Evolutionary conservation across 2,329 filamentous ascomycete species (phyloP), one percentile per base, ranked within the genome.

Genomic region (Stagonosporopsis tanaceti): DNA sequence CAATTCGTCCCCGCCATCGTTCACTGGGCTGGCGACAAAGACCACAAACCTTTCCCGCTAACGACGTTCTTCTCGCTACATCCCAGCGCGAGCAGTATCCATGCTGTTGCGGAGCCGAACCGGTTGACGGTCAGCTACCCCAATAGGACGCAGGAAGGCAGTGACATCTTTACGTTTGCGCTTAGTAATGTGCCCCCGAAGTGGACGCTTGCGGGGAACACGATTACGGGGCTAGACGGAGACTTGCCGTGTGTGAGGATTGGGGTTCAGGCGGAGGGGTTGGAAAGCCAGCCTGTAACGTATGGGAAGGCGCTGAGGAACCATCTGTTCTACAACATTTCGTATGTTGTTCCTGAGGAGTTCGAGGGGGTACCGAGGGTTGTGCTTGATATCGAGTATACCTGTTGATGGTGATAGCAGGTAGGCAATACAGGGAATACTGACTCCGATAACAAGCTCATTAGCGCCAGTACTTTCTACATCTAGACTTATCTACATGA

Each of bases 271-370:
- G 78, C 79, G 1, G 64, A 72, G 2, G 79, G 79, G 0, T 52
- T 81, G 25, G 67, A 74, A 40, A 64, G 71, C 40, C 68, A 75
- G 57, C 71, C 74, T 1, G 73, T 77, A 2, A 64, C 69, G 3
- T 81, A 81, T 50, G 77, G 77, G 0, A 63, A 64, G 11, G 66
- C 65, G 8, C 65, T 82, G 42, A 72, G 77, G 39, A 71, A 80
- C 47, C 79, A 82, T 47, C 71, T 72, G 57, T 78, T 77, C 20
- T 81, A 81, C 34, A 82, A 82, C 37, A 72, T 82, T 25, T 81
- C 79, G 2, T 82, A 81, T 57, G 74, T 68, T 3, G 79, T 82
- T 1, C 79, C 79, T 0, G 59, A 59, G 0, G 73, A 65, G 2
- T 82, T 80, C 39, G 58, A 71, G 15, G 79, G 80, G 2, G 67